Evolutionary conservation across 179 eudicot species (phyloP).

Genomic region (Beta corolliflora): DNA sequence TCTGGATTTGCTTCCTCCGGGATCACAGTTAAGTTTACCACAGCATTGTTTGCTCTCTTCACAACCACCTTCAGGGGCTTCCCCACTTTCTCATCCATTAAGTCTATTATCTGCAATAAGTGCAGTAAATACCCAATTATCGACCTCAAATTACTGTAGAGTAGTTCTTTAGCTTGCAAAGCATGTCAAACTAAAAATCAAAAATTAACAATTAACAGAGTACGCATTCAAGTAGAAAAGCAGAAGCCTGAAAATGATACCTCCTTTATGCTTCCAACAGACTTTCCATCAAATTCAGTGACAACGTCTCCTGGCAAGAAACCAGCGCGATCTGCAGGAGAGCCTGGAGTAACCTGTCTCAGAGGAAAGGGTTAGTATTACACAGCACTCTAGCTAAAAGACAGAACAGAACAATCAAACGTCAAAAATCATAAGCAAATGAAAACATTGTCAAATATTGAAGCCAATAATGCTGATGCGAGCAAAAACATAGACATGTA

Average conservation of each 20-base stretch:
- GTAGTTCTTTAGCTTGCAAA: background rate
- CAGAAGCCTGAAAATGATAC: conserved; percentile 26
- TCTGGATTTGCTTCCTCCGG: conserved; percentile 95
- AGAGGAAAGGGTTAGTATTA: background rate
- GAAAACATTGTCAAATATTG: background rate
- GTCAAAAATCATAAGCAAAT: background rate
- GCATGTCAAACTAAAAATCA: background rate
- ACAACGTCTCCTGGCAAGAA: conserved; percentile 81
- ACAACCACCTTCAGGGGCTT: conserved; percentile 72
- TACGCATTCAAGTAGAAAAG: background rate
- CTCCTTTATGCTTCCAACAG: conserved; percentile 77
- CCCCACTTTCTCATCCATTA: conserved; percentile 87
- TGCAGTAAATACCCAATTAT: background rate
- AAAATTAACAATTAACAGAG: background rate
- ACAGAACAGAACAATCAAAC: background rate
- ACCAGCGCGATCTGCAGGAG: conserved; percentile 85
- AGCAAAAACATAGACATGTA: background rate
- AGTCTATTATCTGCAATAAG: conserved; percentile 57
- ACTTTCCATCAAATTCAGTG: conserved; percentile 57
- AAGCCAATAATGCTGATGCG: background rate
- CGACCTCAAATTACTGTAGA: background rate
- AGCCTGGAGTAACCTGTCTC: conserved; percentile 74
- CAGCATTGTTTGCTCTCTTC: conserved; percentile 58
- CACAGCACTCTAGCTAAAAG: background rate
- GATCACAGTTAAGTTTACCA: conserved; percentile 54